A percentile compares a stretch with the other conserved stretches of the same genome.
These are phyloP conservation scores for Domatiomyces catenatus DNA, from an alignment of 2,329 filamentous ascomycete species.

Conservation along the genomic window DNA sequence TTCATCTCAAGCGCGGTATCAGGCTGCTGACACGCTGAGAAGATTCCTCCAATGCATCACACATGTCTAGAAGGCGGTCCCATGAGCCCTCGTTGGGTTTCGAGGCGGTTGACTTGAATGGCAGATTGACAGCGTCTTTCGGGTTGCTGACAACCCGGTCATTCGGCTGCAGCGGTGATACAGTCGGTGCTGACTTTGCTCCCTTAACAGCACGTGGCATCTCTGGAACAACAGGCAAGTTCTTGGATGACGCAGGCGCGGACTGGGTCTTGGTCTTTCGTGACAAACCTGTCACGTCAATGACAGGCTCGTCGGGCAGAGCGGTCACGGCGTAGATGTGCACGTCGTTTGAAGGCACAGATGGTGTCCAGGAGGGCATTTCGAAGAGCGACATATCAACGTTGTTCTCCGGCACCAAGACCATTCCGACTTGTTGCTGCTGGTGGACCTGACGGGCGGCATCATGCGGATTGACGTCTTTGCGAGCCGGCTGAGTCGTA, in stretches of 20 bases:
- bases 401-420: conserved; percentile 65
- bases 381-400: conserved; percentile 60
- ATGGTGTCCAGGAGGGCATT: conserved; percentile 33
- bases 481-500: conserved; percentile 35
- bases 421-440: conserved; percentile 57
- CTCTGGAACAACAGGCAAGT: conserved; percentile 1
- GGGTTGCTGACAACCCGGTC: not conserved
- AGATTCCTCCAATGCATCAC: not conserved
- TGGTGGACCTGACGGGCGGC: conserved; percentile 37
- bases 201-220: not conserved
- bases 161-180: not conserved
- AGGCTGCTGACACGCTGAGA: not conserved
- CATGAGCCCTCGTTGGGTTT: not conserved
- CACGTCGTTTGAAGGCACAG: conserved; percentile 31
- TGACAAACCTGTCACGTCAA: conserved; percentile 48
- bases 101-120: not conserved
- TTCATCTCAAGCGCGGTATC: not conserved
- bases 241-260: not conserved
- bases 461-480: conserved; percentile 50
- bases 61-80: not conserved
- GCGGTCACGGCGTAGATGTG: conserved; percentile 53
- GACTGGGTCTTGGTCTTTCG: conserved; percentile 42
- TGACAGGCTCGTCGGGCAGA: conserved; percentile 48
- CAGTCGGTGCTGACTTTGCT: not conserved
- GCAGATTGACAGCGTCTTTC: not conserved